Conservation (phyloP, 345 rosid genomes). For the Salix arbutifolia region DNA sequence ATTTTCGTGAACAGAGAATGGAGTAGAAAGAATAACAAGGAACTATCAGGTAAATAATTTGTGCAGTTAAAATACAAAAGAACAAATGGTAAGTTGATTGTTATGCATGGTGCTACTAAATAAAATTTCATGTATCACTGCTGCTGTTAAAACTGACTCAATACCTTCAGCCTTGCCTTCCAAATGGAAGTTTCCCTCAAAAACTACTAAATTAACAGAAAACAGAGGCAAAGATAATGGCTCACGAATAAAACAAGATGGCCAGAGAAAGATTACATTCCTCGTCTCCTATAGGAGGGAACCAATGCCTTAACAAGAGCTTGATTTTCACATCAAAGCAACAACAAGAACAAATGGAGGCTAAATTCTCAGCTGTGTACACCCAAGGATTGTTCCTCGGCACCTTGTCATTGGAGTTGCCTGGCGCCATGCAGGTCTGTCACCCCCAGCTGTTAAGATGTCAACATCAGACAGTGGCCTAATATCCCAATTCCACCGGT, state of each 20-base stretch:
- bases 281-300: slow-evolving; percentile 20
- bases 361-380: slow-evolving; percentile 74
- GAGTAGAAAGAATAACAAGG: background rate
- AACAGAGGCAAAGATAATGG: slow-evolving; percentile 12
- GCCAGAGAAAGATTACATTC: slow-evolving; percentile 14
- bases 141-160: background rate
- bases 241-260: slow-evolving; percentile 19
- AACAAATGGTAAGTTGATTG: background rate
- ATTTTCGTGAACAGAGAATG: background rate
- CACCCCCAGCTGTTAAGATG: slow-evolving; percentile 50
- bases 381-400: slow-evolving; percentile 80
- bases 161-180: background rate
- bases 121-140: background rate
- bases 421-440: slow-evolving; percentile 74
- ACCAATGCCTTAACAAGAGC: slow-evolving; percentile 19
- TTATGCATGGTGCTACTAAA: background rate
- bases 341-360: background rate
- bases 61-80: background rate
- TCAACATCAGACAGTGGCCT: slow-evolving; percentile 72
- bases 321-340: slow-evolving; percentile 21
- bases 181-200: background rate
- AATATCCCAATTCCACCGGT: slow-evolving; percentile 73
- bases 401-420: slow-evolving; percentile 74
- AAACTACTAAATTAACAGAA: slow-evolving; percentile 1
- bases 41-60: background rate